Evolutionary conservation across 2,329 filamentous ascomycete genomes (phyloP).

Genomic region (Penicillium sp.): DNA sequence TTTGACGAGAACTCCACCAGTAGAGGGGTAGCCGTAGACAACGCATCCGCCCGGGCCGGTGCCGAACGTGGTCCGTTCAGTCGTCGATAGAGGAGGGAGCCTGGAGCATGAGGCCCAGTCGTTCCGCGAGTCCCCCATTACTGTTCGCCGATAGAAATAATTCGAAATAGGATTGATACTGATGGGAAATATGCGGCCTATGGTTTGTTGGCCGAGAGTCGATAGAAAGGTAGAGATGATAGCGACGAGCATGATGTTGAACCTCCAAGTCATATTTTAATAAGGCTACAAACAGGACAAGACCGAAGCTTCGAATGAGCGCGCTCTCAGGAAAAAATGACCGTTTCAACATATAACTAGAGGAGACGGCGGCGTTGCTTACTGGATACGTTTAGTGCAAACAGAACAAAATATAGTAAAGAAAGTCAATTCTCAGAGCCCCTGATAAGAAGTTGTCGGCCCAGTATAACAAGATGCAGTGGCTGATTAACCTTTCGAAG

Average conservation of each 20-base stretch:
- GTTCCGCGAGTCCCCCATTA: background rate
- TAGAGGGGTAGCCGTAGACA: constrained; percentile 18
- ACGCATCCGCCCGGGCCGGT: constrained; percentile 2
- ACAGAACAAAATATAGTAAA: too few relatives aligned
- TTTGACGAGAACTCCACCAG: constrained; percentile 15
- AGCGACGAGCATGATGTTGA: background rate
- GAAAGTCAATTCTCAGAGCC: too few relatives aligned
- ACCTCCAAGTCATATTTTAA: background rate
- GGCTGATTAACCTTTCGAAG: too few relatives aligned
- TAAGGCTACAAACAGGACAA: background rate
- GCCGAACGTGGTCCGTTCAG: constrained; percentile 10
- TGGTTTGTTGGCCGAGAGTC: background rate
- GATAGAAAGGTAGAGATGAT: constrained; percentile 8
- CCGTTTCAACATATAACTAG: background rate
- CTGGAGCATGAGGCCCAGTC: background rate
- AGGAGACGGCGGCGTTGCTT: too few relatives aligned
- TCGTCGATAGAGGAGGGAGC: constrained; percentile 6
- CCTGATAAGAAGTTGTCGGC: too few relatives aligned
- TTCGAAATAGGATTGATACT: too few relatives aligned
- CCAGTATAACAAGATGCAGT: too few relatives aligned
- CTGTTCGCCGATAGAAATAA: constrained; percentile 3
- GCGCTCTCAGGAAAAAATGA: background rate
- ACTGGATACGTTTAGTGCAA: too few relatives aligned
- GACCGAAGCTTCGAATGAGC: background rate
- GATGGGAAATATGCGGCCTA: too few relatives aligned